Evolutionary conservation across 2,329 filamentous ascomycete species (phyloP).

Genomic region (Pseudogymnoascus verrucosus): DNA sequence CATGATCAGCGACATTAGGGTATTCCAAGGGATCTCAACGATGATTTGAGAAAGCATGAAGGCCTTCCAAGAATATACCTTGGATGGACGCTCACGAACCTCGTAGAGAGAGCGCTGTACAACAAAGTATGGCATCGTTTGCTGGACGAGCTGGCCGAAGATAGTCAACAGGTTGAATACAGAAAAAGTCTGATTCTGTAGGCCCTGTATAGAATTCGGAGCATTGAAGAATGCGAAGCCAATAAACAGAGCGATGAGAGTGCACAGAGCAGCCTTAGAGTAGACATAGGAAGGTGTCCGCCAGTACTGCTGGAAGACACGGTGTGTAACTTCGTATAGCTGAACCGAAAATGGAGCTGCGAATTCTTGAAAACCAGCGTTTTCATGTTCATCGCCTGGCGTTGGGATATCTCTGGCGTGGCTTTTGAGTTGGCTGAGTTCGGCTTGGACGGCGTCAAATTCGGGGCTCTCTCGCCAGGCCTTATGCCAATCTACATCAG

Average conservation of each 20-base stretch:
- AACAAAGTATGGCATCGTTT: constrained; percentile 52
- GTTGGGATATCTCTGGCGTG: no score
- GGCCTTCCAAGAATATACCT: constrained; percentile 54
- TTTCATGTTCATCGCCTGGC: no score
- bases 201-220: constrained; percentile 39
- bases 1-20: constrained; percentile 36
- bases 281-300: constrained; percentile 49
- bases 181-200: constrained; percentile 50
- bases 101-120: constrained; percentile 50
- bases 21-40: constrained; percentile 38
- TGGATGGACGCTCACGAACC: constrained; percentile 50
- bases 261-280: constrained; percentile 43
- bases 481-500: constrained; percentile 55
- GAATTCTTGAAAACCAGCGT: constrained; percentile 53
- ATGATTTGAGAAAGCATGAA: constrained; percentile 46
- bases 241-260: constrained; percentile 42
- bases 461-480: constrained; percentile 61
- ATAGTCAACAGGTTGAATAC: constrained; percentile 58
- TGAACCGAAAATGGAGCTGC: constrained; percentile 60
- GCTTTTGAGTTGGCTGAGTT: no score
- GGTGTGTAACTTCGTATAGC: constrained; percentile 53
- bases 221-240: constrained; percentile 56
- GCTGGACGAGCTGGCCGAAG: constrained; percentile 48
- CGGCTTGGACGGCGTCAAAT: constrained; percentile 47
- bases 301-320: constrained; percentile 53